Evolutionary conservation across 371 early-diverging fungal species (phyloP).

Genomic region (Actinomucor elegans): DNA sequence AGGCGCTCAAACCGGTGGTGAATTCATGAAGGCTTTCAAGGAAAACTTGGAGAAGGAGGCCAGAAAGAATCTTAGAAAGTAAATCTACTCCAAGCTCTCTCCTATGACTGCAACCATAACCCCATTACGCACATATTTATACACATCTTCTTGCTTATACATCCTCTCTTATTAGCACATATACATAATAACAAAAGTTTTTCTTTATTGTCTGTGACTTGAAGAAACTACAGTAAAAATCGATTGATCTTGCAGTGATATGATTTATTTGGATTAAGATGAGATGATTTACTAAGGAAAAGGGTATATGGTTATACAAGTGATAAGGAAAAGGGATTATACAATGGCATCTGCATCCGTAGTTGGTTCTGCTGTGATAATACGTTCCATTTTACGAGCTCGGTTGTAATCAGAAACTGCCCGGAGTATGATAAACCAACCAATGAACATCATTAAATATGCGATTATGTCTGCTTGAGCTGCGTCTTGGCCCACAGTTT

Average conservation of each 20-base stretch:
- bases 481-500: conserved; percentile 15
- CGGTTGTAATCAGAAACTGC: conserved; percentile 51
- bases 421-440: conserved; percentile 59
- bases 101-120: neutral
- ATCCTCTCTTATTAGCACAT: neutral
- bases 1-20: conserved; percentile 33
- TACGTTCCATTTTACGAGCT: conserved; percentile 53
- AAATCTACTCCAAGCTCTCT: neutral
- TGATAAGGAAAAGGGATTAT: neutral
- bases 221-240: neutral
- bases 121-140: neutral
- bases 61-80: conserved; percentile 29
- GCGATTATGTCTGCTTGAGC: conserved; percentile 34
- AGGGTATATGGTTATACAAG: neutral
- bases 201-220: neutral
- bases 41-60: conserved; percentile 53
- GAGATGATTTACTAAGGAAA: neutral
- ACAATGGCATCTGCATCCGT: conserved; percentile 20
- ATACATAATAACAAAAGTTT: too few relatives aligned
- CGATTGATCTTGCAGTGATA: neutral
- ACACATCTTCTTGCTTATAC: neutral
- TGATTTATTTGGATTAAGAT: neutral
- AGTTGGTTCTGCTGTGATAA: conserved; percentile 40
- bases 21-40: conserved; percentile 50
- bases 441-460: conserved; percentile 56